Percentiles rank a stretch among this genome's conserved stretches.
These are phyloP conservation scores for Penicillium nucicola DNA, from an alignment of 495 filamentous ascomycete genomes.

Conservation along the genomic window DNA sequence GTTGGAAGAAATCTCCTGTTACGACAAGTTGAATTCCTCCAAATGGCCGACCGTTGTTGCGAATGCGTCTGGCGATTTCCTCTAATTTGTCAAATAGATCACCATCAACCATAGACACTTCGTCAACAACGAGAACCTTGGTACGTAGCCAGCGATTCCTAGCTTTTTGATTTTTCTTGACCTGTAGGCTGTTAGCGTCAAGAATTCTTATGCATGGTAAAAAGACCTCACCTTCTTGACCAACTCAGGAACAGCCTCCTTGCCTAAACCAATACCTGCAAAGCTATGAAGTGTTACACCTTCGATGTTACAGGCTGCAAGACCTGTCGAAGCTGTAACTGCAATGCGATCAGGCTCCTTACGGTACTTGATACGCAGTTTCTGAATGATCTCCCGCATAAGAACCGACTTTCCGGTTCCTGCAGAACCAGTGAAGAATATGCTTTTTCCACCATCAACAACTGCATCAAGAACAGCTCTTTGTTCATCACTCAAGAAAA, in stretches of 20 bases:
- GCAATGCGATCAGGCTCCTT: conserved; percentile 78
- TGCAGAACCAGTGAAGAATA: conserved; percentile 97
- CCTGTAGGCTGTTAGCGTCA: conserved; percentile 34
- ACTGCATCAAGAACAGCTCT: conserved; percentile 77
- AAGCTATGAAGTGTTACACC: conserved; percentile 96
- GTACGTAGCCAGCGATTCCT: conserved; percentile 85
- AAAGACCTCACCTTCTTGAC: conserved; percentile 63
- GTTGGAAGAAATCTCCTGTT: conserved; percentile 96
- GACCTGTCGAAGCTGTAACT: conserved; percentile 91
- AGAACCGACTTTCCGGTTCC: conserved; percentile 98
- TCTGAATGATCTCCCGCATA: conserved; percentile 82
- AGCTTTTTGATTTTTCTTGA: conserved; percentile 83
- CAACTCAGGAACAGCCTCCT: conserved; percentile 76
- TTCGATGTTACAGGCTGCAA: conserved; percentile 95
- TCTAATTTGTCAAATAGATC: conserved; percentile 97
- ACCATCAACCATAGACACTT: conserved; percentile 97
- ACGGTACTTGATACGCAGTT: conserved; percentile 70
- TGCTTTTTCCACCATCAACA: conserved; percentile 70
- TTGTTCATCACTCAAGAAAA: conserved; percentile 85
- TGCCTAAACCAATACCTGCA: conserved; percentile 90
- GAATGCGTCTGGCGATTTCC: conserved; percentile 71
- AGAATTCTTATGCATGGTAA: neutral
- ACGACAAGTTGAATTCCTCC: conserved; percentile 95
- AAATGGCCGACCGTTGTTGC: conserved; percentile 89
- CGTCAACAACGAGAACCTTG: conserved; percentile 84